Conservation (phyloP, 306 rosid species). For the Lagenaria siceraria region DNA sequence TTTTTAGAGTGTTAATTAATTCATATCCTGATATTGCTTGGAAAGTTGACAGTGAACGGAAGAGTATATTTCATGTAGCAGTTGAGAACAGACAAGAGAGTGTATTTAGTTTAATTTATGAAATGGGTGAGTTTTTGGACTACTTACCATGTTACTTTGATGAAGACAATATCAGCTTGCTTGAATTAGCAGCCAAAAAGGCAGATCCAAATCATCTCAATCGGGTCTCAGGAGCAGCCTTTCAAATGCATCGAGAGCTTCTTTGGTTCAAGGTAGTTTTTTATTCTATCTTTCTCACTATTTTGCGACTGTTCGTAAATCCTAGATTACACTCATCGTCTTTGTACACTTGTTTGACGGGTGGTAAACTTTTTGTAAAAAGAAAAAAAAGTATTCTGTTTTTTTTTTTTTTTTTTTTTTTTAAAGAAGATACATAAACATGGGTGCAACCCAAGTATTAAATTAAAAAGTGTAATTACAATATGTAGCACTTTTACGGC, state of each 20-base stretch:
- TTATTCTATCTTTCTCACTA: too few relatives aligned
- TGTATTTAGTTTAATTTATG: conserved; percentile 12
- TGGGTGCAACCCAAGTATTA: too few relatives aligned
- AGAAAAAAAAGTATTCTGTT: too few relatives aligned
- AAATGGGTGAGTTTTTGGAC: not conserved
- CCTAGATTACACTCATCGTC: too few relatives aligned
- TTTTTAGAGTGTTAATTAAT: not conserved
- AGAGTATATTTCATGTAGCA: too few relatives aligned
- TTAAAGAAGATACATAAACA: too few relatives aligned
- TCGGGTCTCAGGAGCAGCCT: conserved; percentile 15
- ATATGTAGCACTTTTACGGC: too few relatives aligned
- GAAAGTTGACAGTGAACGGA: not conserved
- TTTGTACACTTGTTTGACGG: too few relatives aligned
- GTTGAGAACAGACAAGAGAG: conserved; percentile 10
- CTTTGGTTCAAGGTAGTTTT: conserved; percentile 20
- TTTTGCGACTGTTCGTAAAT: too few relatives aligned
- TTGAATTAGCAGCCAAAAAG: conserved; percentile 7
- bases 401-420: too few relatives aligned
- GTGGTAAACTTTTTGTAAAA: too few relatives aligned
- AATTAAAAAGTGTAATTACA: too few relatives aligned
- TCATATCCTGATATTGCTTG: conserved; percentile 7
- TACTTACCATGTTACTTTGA: not conserved
- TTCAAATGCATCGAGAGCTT: conserved; percentile 20
- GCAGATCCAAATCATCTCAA: conserved; percentile 3
- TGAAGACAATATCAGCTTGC: not conserved